Conservation (phyloP, 768 basidiomycete species). For the Trametes gibbosa region DNA sequence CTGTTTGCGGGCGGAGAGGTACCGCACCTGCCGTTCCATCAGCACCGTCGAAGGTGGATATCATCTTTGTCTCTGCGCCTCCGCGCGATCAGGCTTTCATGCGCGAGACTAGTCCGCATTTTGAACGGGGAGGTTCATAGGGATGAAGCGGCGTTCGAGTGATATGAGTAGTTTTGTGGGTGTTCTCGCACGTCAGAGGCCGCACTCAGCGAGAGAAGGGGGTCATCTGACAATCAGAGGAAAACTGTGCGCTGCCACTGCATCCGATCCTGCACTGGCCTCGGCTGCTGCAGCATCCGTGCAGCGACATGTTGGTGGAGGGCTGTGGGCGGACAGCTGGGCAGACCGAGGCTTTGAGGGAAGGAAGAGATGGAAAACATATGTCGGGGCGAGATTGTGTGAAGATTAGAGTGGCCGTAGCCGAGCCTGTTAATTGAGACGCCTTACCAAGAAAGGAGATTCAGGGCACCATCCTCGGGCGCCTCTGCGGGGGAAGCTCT, state of each 20-base stretch:
- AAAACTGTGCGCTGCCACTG: neutral
- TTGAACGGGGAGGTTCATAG: neutral
- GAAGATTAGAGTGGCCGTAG: constrained; percentile 3
- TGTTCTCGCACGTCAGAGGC: neutral
- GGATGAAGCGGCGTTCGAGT: neutral
- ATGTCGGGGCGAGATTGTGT: neutral
- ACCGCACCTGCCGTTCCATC: neutral
- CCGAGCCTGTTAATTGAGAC: constrained; percentile 3
- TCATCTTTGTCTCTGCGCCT: neutral
- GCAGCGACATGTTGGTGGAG: neutral
- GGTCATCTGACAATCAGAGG: constrained; percentile 12
- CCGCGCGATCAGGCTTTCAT: neutral
- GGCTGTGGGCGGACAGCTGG: neutral
- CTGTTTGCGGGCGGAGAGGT: neutral
- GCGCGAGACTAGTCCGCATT: neutral
- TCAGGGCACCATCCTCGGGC: neutral
- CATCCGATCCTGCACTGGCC: neutral
- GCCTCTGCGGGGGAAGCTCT: neutral
- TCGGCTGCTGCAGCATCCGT: neutral
- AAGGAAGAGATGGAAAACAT: neutral
- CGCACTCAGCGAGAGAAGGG: neutral
- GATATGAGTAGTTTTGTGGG: constrained; percentile 3
- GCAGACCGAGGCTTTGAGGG: neutral
- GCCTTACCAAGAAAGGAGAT: neutral
- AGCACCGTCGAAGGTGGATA: neutral